A percentile compares a stretch with the other conserved stretches of the same genome.
phyloP scores from a whole-genome alignment of 192 early-diverging fungal species.

The Backusella macrospora region DNA sequence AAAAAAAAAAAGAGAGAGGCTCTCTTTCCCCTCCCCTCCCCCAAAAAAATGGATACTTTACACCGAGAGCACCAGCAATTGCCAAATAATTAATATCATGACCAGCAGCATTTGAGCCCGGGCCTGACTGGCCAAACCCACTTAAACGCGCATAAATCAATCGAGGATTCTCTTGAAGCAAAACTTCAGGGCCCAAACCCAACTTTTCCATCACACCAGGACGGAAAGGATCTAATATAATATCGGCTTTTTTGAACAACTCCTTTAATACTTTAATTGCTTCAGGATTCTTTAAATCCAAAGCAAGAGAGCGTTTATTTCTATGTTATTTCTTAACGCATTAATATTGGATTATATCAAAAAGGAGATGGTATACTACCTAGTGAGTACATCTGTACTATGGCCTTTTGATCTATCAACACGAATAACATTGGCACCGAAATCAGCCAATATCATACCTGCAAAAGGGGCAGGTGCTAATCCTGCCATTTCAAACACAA shows the following conservation, averaged over 20 bases:
- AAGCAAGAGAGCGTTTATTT: slow-evolving; percentile 63
- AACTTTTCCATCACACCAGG: slow-evolving; percentile 72
- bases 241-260: slow-evolving; percentile 54
- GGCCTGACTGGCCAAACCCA: slow-evolving; percentile 68
- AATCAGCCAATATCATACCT: slow-evolving; percentile 67
- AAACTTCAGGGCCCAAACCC: slow-evolving; percentile 61
- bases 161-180: slow-evolving; percentile 56
- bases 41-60: slow-evolving; percentile 20
- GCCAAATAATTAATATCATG: slow-evolving; percentile 74
- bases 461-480: slow-evolving; percentile 71
- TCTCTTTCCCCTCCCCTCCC: no score
- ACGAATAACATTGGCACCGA: slow-evolving; percentile 69
- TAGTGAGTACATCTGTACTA: slow-evolving; percentile 50
- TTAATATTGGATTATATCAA: no score
- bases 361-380: slow-evolving; percentile 23
- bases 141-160: slow-evolving; percentile 66
- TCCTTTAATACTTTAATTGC: slow-evolving; percentile 49
- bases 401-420: slow-evolving; percentile 52
- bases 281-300: slow-evolving; percentile 57
- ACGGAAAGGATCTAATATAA: slow-evolving; percentile 69
- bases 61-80: slow-evolving; percentile 62
- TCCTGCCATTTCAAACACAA: slow-evolving; percentile 69
- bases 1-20: neutral
- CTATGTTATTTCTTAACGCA: slow-evolving; percentile 25
- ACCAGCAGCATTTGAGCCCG: slow-evolving; percentile 55